Percentiles rank a stretch among this genome's conserved stretches.
phyloP scores from a whole-genome alignment of 164 flowering plant genomes.

The Aristolochia californica region DNA sequence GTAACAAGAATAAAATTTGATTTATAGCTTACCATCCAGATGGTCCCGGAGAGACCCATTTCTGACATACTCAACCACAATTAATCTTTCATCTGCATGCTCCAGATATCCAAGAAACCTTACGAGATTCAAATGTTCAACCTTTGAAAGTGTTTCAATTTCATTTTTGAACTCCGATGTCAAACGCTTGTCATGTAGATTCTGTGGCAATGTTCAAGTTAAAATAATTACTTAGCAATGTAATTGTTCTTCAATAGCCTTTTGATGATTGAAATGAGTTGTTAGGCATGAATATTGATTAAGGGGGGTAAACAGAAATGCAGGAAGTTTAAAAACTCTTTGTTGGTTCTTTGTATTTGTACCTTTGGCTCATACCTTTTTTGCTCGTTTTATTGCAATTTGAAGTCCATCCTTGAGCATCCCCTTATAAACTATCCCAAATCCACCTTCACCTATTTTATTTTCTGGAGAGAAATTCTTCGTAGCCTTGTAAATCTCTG shows the following conservation, averaged over 20 bases:
- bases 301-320: too few relatives aligned
- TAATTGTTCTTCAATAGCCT: too few relatives aligned
- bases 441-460: slow-evolving; percentile 57
- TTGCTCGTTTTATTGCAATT: slow-evolving; percentile 66
- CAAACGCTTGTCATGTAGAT: slow-evolving; percentile 16
- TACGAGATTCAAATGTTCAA: slow-evolving; percentile 68
- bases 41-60: slow-evolving; percentile 70
- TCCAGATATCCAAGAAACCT: slow-evolving; percentile 54
- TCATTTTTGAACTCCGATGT: slow-evolving; percentile 54
- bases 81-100: slow-evolving; percentile 40
- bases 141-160: slow-evolving; percentile 39
- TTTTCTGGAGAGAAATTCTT: slow-evolving; percentile 40
- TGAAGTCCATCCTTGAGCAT: slow-evolving; percentile 44
- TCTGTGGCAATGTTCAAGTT: slow-evolving; percentile 28
- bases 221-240: too few relatives aligned
- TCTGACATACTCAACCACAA: slow-evolving; percentile 51
- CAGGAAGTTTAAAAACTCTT: too few relatives aligned
- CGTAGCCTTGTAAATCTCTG: slow-evolving; percentile 50
- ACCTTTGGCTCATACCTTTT: slow-evolving; percentile 28
- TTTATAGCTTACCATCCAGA: slow-evolving; percentile 40
- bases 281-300: too few relatives aligned
- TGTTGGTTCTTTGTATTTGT: too few relatives aligned
- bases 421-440: slow-evolving; percentile 57
- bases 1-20: too few relatives aligned
- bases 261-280: too few relatives aligned